Evolutionary conservation across 2,329 filamentous ascomycete genomes (phyloP).

Genomic region (Fusarium sp.): DNA sequence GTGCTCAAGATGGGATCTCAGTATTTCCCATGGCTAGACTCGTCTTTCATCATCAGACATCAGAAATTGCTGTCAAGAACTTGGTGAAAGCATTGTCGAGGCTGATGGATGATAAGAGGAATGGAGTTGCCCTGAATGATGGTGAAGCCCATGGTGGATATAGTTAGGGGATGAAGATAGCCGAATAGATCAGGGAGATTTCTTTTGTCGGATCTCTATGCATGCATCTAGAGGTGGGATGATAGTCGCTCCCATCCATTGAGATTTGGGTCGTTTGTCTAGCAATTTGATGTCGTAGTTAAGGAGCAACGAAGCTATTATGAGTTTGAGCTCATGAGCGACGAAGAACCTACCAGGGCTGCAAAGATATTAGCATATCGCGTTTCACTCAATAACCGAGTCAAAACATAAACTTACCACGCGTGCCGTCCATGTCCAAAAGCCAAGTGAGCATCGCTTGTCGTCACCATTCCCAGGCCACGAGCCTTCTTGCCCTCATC

Average conservation of each 20-base stretch:
- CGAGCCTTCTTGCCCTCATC: conserved; percentile 54
- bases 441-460: conserved; percentile 62
- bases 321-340: conserved; percentile 67
- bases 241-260: conserved; percentile 61
- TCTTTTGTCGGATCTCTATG: conserved; percentile 46
- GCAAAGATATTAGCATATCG: neutral
- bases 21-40: conserved; percentile 39
- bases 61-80: conserved; percentile 18
- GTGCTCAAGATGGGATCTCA: conserved; percentile 19
- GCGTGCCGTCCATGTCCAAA: conserved; percentile 71
- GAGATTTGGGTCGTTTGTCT: conserved; percentile 54
- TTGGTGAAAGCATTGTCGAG: conserved; percentile 33
- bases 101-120: conserved; percentile 30
- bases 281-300: conserved; percentile 66
- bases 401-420: conserved; percentile 51
- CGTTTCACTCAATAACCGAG: neutral
- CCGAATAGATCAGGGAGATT: neutral
- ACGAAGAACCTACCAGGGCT: conserved; percentile 69
- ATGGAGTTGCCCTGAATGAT: conserved; percentile 9
- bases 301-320: conserved; percentile 63
- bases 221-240: conserved; percentile 48
- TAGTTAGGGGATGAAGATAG: neutral
- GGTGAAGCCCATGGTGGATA: conserved; percentile 28
- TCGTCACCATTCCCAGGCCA: conserved; percentile 64
- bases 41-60: conserved; percentile 42